A percentile compares a stretch with the other conserved stretches of the same genome.
Conservation (phyloP, 495 filamentous ascomycete genomes). For the Hamigera avellanea region DNA sequence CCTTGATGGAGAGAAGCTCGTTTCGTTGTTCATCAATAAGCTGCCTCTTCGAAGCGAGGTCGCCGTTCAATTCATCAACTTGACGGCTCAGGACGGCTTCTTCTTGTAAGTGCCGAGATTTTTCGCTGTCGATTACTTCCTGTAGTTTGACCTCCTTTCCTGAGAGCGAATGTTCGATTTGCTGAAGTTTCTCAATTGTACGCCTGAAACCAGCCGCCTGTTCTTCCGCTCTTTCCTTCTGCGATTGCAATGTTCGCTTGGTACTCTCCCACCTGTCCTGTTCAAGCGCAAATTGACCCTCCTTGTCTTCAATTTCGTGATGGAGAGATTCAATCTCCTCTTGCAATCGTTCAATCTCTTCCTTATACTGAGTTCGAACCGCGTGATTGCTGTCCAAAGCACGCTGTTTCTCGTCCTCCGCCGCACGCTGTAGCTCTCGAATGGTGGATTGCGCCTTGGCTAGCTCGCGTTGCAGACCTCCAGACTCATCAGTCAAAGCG, state of each 20-base stretch:
- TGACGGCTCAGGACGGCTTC: slow-evolving; percentile 44
- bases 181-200: slow-evolving; percentile 60
- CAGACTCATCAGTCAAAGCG: slow-evolving; percentile 56
- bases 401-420: slow-evolving; percentile 47
- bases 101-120: slow-evolving; percentile 42
- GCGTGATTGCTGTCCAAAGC: slow-evolving; percentile 47
- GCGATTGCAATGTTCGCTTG: slow-evolving; percentile 49
- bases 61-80: slow-evolving; percentile 45
- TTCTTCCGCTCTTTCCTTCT: slow-evolving; percentile 56
- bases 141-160: slow-evolving; percentile 54
- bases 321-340: slow-evolving; percentile 59
- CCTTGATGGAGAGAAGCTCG: slow-evolving; percentile 48
- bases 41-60: slow-evolving; percentile 41
- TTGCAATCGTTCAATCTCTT: slow-evolving; percentile 49
- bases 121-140: slow-evolving; percentile 48
- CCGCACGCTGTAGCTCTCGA: slow-evolving; percentile 43
- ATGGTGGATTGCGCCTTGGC: slow-evolving; percentile 41
- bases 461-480: slow-evolving; percentile 52
- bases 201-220: slow-evolving; percentile 57
- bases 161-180: slow-evolving; percentile 51
- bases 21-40: slow-evolving; percentile 41
- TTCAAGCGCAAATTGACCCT: slow-evolving; percentile 56
- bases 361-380: slow-evolving; percentile 46
- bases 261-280: slow-evolving; percentile 61
- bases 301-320: slow-evolving; percentile 62